Conservation (phyloP, 177 flowering plant species). For the Vitis hybrid region DNA sequence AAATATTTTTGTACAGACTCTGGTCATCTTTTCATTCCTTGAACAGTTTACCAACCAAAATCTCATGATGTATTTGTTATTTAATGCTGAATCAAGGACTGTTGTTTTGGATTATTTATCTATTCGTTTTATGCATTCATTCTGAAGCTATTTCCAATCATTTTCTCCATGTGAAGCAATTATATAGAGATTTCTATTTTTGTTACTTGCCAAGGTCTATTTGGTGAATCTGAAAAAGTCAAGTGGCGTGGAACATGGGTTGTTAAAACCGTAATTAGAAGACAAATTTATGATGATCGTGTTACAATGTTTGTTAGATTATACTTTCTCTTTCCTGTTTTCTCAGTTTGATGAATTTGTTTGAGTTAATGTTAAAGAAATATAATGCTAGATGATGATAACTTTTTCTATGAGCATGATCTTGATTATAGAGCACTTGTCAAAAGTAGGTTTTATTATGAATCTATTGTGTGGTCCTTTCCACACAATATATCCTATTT, state of each 20-base stretch:
- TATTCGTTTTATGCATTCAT: neutral
- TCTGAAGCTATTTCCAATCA: neutral
- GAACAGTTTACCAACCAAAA: too few species aligned
- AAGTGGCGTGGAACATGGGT: slow-evolving; percentile 77
- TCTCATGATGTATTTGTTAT: too few species aligned
- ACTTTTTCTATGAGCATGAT: slow-evolving; percentile 2
- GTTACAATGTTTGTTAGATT: slow-evolving; percentile 31
- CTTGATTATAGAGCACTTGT: slow-evolving; percentile 51
- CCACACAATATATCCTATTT: too few species aligned
- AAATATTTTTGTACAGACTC: too few species aligned
- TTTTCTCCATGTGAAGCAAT: neutral
- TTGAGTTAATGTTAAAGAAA: neutral
- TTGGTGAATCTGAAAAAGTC: slow-evolving; percentile 52
- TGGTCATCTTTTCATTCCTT: too few species aligned
- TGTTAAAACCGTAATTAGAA: slow-evolving; percentile 47
- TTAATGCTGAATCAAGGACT: neutral
- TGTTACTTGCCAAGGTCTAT: slow-evolving; percentile 34
- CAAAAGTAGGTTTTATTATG: too few species aligned
- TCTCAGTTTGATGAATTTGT: neutral
- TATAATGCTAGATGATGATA: slow-evolving; percentile 1
- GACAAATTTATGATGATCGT: slow-evolving; percentile 30
- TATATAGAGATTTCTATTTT: neutral
- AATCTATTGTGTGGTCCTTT: too few species aligned
- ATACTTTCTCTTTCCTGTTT: neutral
- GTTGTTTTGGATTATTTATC: too few species aligned